phyloP scores from a whole-genome alignment of 306 rosid genomes.

The Urtica urens region DNA sequence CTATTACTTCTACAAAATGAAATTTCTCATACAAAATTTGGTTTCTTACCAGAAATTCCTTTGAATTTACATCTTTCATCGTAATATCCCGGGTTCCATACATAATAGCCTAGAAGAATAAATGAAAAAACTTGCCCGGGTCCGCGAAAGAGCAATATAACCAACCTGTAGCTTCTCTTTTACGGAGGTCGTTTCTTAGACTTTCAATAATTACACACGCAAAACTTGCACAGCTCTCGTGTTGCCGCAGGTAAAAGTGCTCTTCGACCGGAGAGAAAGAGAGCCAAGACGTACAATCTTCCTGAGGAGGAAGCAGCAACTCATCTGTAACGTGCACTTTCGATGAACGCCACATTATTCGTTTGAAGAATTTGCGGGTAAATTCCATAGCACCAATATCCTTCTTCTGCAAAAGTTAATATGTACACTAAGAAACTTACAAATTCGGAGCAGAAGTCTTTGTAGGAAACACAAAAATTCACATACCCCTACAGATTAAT shows the following conservation, averaged over 20 bases:
- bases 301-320: slow-evolving; percentile 88
- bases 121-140: too few species aligned
- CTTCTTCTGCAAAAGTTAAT: slow-evolving; percentile 49
- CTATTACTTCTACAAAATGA: too few species aligned
- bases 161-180: slow-evolving; percentile 56
- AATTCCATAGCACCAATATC: slow-evolving; percentile 71
- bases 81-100: too few species aligned
- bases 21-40: too few species aligned
- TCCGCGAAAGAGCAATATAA: too few species aligned
- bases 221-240: slow-evolving; percentile 71
- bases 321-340: slow-evolving; percentile 76
- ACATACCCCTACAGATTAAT: too few species aligned
- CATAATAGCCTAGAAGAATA: too few species aligned
- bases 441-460: too few species aligned
- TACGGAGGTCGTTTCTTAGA: slow-evolving; percentile 62
- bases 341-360: slow-evolving; percentile 93
- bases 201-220: slow-evolving; percentile 76
- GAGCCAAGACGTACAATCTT: slow-evolving; percentile 83
- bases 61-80: too few species aligned
- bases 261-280: slow-evolving; percentile 81
- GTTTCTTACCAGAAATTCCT: too few species aligned
- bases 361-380: slow-evolving; percentile 63
- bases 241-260: slow-evolving; percentile 95
- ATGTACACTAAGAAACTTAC: slow-evolving; percentile 13
- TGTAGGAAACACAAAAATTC: too few species aligned